Evolutionary conservation across 2,329 filamentous ascomycete species (phyloP).

Genomic region (Aureobasidium uvarum): DNA sequence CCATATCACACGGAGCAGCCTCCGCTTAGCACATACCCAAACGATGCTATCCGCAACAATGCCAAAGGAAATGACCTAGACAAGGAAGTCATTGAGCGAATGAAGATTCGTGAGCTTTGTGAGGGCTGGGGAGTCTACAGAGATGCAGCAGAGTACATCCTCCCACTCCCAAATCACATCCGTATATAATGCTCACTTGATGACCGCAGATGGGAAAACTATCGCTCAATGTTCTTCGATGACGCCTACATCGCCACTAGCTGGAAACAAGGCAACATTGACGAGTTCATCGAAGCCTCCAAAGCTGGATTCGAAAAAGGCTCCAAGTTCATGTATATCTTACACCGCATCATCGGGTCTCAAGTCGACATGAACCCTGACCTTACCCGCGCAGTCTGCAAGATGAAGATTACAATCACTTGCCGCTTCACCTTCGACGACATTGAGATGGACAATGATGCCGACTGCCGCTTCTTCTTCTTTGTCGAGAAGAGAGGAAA

Average conservation of each 20-base stretch:
- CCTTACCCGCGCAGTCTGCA: slow-evolving; percentile 28
- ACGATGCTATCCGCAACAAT: slow-evolving; percentile 23
- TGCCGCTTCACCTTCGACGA: slow-evolving; percentile 30
- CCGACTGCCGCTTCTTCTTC: slow-evolving; percentile 29
- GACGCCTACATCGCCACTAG: slow-evolving; percentile 27
- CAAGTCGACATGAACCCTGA: slow-evolving; percentile 28
- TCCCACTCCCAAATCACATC: not conserved
- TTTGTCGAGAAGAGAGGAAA: slow-evolving; percentile 28
- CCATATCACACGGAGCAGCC: slow-evolving; percentile 18
- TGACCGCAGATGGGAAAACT: slow-evolving; percentile 16
- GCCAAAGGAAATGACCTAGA: slow-evolving; percentile 13
- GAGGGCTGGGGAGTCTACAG: slow-evolving; percentile 26
- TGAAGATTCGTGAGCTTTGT: slow-evolving; percentile 23
- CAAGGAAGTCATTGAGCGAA: slow-evolving; percentile 19
- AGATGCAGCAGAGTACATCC: slow-evolving; percentile 21
- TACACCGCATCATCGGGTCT: slow-evolving; percentile 30
- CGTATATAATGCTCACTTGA: not conserved
- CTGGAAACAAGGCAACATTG: slow-evolving; percentile 28
- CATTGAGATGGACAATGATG: slow-evolving; percentile 31
- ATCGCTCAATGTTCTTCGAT: slow-evolving; percentile 26
- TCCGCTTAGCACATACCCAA: slow-evolving; percentile 18
- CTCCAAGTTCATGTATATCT: slow-evolving; percentile 28
- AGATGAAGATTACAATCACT: slow-evolving; percentile 31
- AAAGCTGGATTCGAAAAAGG: slow-evolving; percentile 26
- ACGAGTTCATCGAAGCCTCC: slow-evolving; percentile 27